phyloP scores from a whole-genome alignment of 202 grass and related monocot genomes.

The Musa balbisiana region DNA sequence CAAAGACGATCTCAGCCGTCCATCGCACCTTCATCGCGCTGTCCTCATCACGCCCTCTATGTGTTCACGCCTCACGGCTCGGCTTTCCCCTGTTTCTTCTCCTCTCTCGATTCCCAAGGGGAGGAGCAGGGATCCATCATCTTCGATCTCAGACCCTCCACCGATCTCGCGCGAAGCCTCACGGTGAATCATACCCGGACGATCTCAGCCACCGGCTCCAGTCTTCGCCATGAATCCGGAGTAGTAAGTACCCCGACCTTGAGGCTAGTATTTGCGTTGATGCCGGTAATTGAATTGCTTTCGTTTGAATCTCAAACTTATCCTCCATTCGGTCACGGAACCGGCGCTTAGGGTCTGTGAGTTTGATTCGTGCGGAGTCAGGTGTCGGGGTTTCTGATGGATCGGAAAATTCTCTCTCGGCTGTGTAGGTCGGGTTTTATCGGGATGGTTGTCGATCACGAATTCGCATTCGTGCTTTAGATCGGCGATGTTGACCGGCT shows the following conservation, averaged over 20 bases:
- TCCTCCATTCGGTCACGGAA: background rate
- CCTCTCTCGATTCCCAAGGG: background rate
- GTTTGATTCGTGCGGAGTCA: background rate
- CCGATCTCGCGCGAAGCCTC: too few species aligned
- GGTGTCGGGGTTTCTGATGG: background rate
- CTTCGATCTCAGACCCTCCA: background rate
- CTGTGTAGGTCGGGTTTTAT: too few species aligned
- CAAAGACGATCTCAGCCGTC: background rate
- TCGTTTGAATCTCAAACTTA: too few species aligned
- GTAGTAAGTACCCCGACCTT: background rate
- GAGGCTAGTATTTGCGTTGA: background rate
- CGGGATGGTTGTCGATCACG: too few species aligned
- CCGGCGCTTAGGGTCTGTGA: background rate
- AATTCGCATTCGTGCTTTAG: background rate
- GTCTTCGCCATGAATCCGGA: background rate
- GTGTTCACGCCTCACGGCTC: background rate
- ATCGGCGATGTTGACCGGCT: background rate
- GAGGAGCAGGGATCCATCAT: slow-evolving; percentile 7
- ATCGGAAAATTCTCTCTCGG: background rate
- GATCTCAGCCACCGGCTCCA: background rate
- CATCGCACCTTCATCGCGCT: background rate
- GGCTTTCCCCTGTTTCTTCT: too few species aligned
- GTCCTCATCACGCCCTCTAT: slow-evolving; percentile 45
- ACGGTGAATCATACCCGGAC: too few species aligned
- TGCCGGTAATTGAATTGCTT: background rate